Evolutionary conservation across 2,329 filamentous ascomycete species (phyloP).

Genomic region (Fonsecaea multimorphosa): DNA sequence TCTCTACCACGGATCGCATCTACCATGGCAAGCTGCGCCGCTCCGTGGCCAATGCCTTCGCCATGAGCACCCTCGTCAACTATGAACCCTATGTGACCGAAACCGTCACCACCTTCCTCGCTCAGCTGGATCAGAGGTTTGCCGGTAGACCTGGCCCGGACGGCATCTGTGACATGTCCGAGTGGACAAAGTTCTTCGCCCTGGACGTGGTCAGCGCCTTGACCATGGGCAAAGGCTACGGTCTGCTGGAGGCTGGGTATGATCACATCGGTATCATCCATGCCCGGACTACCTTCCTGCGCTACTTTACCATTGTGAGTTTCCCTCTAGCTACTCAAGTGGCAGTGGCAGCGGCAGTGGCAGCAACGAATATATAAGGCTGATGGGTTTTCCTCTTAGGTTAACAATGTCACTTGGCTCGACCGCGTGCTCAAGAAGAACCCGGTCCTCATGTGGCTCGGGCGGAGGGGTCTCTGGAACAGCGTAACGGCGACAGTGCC

Average conservation of each 20-base stretch:
- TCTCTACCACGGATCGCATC: conserved; percentile 23
- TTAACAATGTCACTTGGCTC: conserved; percentile 46
- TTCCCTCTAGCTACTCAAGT: neutral
- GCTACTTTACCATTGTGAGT: conserved; percentile 37
- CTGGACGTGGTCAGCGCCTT: conserved; percentile 47
- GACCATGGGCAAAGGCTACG: conserved; percentile 44
- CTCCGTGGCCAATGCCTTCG: conserved; percentile 34
- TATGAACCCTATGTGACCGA: conserved; percentile 34
- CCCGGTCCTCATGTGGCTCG: conserved; percentile 46
- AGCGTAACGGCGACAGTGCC: conserved; percentile 47
- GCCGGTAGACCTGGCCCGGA: conserved; percentile 18
- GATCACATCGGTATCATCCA: conserved; percentile 45
- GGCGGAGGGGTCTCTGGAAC: conserved; percentile 21
- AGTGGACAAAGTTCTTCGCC: conserved; percentile 45
- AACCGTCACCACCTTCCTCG: conserved; percentile 32
- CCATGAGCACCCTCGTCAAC: conserved; percentile 36
- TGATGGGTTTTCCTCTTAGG: neutral
- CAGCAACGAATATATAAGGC: neutral
- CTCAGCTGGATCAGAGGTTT: conserved; percentile 29
- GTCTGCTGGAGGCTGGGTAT: conserved; percentile 42
- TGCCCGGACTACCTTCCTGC: conserved; percentile 36
- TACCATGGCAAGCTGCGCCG: conserved; percentile 29
- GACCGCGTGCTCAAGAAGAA: conserved; percentile 44
- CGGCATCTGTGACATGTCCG: conserved; percentile 41
- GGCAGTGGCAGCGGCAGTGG: neutral